Evolutionary conservation across 345 rosid species (phyloP).

Genomic region (Garcia nutans): DNA sequence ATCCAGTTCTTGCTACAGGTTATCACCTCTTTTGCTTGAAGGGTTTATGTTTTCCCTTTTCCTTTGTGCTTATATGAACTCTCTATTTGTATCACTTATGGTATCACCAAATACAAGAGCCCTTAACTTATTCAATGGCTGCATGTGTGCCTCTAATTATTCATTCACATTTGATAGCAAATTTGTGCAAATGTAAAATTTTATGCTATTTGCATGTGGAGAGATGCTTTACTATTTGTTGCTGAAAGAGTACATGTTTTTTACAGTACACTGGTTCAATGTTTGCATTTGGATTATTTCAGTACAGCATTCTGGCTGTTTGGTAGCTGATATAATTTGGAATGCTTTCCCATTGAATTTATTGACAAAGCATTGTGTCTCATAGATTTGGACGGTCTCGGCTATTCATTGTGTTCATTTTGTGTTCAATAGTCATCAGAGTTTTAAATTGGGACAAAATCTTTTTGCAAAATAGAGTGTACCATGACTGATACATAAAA

Average conservation of each 20-base stretch:
- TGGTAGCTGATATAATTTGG: background rate
- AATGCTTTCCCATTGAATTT: background rate
- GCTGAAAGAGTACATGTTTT: background rate
- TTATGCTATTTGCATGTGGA: background rate
- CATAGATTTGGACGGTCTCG: background rate
- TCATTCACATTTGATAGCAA: background rate
- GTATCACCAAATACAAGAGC: background rate
- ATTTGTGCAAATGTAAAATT: background rate
- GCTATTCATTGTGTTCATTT: background rate
- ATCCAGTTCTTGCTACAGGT: slow-evolving; percentile 97
- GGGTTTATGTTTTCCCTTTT: background rate
- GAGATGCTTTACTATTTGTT: background rate
- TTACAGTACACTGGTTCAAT: background rate
- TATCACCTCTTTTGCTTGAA: slow-evolving; percentile 14
- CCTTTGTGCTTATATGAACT: background rate
- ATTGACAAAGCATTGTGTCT: background rate
- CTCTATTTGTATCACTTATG: no score
- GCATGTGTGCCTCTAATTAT: background rate
- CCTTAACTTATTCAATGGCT: background rate
- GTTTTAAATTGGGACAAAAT: background rate
- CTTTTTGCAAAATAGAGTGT: no score
- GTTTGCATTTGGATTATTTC: background rate
- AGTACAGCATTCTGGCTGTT: background rate
- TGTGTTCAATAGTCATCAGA: background rate
- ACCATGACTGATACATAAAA: no score